Evolutionary conservation across 371 early-diverging fungal species (phyloP).

Genomic region (Zychaea mexicana): DNA sequence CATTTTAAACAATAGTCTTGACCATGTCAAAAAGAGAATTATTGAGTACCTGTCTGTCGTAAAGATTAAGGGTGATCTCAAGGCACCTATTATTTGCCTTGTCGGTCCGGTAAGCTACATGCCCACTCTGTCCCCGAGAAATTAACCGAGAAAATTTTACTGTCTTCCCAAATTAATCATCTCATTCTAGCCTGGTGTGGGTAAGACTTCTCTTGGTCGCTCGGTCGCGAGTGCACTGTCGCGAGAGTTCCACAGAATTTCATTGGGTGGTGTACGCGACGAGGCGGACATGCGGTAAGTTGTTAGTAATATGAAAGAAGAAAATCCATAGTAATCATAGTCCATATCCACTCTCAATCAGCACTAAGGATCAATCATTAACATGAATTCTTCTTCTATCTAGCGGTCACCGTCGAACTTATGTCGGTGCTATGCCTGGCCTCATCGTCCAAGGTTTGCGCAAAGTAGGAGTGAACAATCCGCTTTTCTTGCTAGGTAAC

Average conservation of each 20-base stretch:
- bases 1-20: no score
- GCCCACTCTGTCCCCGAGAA: no score
- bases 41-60: slow-evolving; percentile 84
- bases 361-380: no score
- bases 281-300: slow-evolving; percentile 79
- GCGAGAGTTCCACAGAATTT: slow-evolving; percentile 81
- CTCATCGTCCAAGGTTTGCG: slow-evolving; percentile 79
- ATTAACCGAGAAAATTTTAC: no score
- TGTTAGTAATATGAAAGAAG: no score
- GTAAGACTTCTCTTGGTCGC: slow-evolving; percentile 86
- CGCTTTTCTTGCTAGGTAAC: slow-evolving; percentile 78
- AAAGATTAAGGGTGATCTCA: slow-evolving; percentile 75
- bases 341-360: no score
- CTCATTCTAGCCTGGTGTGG: slow-evolving; percentile 80
- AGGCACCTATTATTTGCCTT: slow-evolving; percentile 85
- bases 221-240: slow-evolving; percentile 81
- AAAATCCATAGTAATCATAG: no score
- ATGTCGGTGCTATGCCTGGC: slow-evolving; percentile 90
- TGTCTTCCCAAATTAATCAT: background rate
- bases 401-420: slow-evolving; percentile 88
- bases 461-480: slow-evolving; percentile 77
- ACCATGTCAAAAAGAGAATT: slow-evolving; percentile 81
- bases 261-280: slow-evolving; percentile 88
- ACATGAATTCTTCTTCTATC: no score
- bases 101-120: slow-evolving; percentile 61